Evolutionary conservation across 345 rosid species (phyloP).

Genomic region (Citrus reticulata): DNA sequence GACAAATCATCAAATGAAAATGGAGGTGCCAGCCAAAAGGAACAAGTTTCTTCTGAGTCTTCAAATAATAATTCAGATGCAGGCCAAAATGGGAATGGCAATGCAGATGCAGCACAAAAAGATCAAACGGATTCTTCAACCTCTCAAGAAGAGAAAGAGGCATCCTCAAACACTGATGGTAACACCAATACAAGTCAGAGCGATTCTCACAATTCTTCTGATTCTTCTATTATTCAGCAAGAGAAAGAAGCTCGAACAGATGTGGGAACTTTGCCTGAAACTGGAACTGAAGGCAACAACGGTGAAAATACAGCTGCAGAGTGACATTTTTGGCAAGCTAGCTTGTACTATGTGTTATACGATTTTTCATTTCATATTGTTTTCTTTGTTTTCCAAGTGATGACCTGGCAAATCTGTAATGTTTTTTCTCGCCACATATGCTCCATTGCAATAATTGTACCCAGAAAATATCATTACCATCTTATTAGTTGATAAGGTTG

Average conservation of each 20-base stretch:
- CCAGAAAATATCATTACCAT: background rate
- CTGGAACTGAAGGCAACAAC: conserved; percentile 26
- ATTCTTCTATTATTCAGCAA: conserved; percentile 37
- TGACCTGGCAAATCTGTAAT: conserved; percentile 13
- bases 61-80: conserved; percentile 15
- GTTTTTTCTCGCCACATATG: background rate
- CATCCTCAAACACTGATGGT: conserved; percentile 16
- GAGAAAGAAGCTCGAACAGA: conserved; percentile 49
- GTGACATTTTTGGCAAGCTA: conserved; percentile 23
- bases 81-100: conserved; percentile 28
- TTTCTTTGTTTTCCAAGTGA: background rate
- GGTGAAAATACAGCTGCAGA: conserved; percentile 46
- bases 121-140: conserved; percentile 21
- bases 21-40: conserved; percentile 26
- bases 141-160: conserved; percentile 31
- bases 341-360: background rate
- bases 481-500: background rate
- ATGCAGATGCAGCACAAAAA: conserved; percentile 24
- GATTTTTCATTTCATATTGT: background rate
- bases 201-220: conserved; percentile 26
- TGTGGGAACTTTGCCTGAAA: conserved; percentile 47
- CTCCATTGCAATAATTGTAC: conserved; percentile 3
- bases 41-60: background rate
- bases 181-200: conserved; percentile 27
- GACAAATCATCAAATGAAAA: background rate